These are phyloP conservation scores for Hyaloscypha finlandica DNA, from an alignment of 495 filamentous ascomycete genomes.

Conservation along the genomic window DNA sequence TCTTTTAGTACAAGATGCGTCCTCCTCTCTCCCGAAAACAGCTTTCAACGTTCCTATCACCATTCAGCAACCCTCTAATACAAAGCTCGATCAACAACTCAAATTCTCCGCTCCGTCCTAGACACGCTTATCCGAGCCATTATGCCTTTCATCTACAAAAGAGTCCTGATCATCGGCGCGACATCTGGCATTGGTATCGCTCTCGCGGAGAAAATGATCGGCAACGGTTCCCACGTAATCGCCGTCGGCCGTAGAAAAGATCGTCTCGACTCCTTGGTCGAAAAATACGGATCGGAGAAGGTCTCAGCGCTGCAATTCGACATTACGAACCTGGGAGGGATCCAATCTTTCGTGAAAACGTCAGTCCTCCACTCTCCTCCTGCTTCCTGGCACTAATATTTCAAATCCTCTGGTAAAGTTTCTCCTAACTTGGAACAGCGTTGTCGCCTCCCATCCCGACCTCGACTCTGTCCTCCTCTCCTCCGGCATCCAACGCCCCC, in stretches of 20 bases:
- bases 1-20: too few species aligned
- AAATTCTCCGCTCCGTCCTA: too few species aligned
- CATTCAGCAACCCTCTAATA: too few species aligned
- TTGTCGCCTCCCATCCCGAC: slow-evolving; percentile 47
- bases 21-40: too few species aligned
- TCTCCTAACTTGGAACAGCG: slow-evolving; percentile 46
- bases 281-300: slow-evolving; percentile 59
- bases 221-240: slow-evolving; percentile 61
- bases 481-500: slow-evolving; percentile 55
- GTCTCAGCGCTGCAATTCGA: slow-evolving; percentile 58
- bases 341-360: slow-evolving; percentile 56
- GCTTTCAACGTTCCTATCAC: too few species aligned
- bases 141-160: slow-evolving; percentile 67
- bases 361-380: slow-evolving; percentile 25
- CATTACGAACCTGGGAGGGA: slow-evolving; percentile 60
- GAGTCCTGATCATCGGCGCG: slow-evolving; percentile 69
- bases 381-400: background rate
- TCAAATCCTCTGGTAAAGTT: background rate
- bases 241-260: slow-evolving; percentile 67
- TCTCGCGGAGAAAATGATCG: slow-evolving; percentile 62
- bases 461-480: slow-evolving; percentile 60
- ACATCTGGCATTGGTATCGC: slow-evolving; percentile 72
- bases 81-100: too few species aligned
- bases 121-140: background rate
- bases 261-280: slow-evolving; percentile 61